Base-by-base conservation (phyloP, 2,329 filamentous ascomycete species). In the Alternaria ethzedia region DNA sequence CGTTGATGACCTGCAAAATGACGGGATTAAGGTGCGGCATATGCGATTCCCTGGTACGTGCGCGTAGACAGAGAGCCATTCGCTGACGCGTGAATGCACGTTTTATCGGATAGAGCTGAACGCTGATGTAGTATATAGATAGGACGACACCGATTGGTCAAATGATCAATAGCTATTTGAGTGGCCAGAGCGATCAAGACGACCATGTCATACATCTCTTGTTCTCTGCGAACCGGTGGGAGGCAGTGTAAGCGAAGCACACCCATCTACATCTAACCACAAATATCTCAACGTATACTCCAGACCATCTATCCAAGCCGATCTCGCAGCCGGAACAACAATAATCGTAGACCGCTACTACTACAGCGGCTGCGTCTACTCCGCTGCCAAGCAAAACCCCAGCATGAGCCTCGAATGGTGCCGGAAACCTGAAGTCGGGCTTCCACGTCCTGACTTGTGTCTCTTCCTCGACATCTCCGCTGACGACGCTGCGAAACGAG, bases 291-390 rank as follows among this genome's bases (percentile, higher is more conserved):
- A 55, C 5, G 23, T 20, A 9, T 5, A 5, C 1, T 9, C 0
- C 9, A 65, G 62, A 5, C 43, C 59, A 6, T 55, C 54, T 17
- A 58, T 64, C 7, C 69, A 75, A 64, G 54, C 71, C 21, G 75
- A 78, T 7, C 83, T 97, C 6, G 81, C 83, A 1, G 79, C 83
- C 2, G 94, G 95, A 9, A 89, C 86, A 20, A 96, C 89, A 0
- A 86, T 99, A 30, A 84, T 99, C 43, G 90, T 95, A 70, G 96
- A 99, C 80, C 90, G 96, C 51, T 99, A 98, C 83, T 97, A 96
- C 78, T 95, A 97, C 83, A 96, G 92, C 20, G 96, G 96, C 57
- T 92, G 94, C 61, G 93, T 97, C 54, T 99, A 98, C 83, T 93
- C 90, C 23, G 93, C 93, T 0, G 95, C 96, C 4, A 98, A 98